These are phyloP conservation scores for Emericellopsis cladophorae DNA, from an alignment of 2,329 filamentous ascomycete genomes.

Conservation along the genomic window DNA sequence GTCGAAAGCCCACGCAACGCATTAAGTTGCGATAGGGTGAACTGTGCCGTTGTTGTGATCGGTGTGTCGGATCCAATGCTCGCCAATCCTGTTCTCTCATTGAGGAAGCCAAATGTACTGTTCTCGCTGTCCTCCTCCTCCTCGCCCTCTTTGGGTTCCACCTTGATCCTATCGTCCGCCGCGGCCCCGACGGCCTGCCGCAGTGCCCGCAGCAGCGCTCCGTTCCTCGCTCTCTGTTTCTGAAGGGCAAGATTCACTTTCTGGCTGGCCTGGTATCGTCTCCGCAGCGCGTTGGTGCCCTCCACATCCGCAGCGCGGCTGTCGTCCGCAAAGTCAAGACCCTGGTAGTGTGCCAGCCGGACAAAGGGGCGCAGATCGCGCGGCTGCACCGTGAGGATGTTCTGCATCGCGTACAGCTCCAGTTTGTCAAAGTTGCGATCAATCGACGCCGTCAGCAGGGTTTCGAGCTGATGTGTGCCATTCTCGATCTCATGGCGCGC, in stretches of 20 bases:
- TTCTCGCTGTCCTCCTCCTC: constrained; percentile 1
- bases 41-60: constrained; percentile 59
- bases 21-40: constrained; percentile 73
- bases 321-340: constrained; percentile 31
- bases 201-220: constrained; percentile 54
- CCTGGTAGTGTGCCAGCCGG: constrained; percentile 74
- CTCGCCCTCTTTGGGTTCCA: constrained; percentile 1
- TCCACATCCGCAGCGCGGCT: constrained; percentile 29
- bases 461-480: constrained; percentile 76
- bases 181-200: constrained; percentile 26
- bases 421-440: constrained; percentile 79
- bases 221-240: constrained; percentile 60
- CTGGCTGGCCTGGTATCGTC: constrained; percentile 66
- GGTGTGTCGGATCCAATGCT: constrained; percentile 40
- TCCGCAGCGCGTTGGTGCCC: constrained; percentile 57
- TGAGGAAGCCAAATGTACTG: constrained; percentile 40
- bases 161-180: constrained; percentile 7
- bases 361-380: constrained; percentile 63
- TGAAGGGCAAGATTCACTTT: constrained; percentile 59
- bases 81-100: constrained; percentile 33
- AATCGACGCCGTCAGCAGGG: constrained; percentile 65
- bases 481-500: constrained; percentile 65
- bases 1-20: constrained; percentile 56
- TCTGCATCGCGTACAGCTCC: constrained; percentile 82
- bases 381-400: constrained; percentile 58